Evolutionary conservation across 495 filamentous ascomycete genomes (phyloP).

Genomic region (Xylaria grammica): DNA sequence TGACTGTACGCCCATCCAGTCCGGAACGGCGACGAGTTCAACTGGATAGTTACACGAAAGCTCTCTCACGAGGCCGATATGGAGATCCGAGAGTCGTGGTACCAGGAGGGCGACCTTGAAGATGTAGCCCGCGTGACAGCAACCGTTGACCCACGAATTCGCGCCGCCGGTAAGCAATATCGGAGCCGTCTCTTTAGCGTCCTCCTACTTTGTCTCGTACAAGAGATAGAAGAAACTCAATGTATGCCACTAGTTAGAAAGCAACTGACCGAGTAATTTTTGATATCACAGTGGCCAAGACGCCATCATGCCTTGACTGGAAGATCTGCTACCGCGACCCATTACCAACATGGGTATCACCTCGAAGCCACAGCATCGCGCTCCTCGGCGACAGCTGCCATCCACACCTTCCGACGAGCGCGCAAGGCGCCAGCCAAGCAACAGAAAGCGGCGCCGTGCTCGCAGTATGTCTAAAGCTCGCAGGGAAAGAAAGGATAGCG

Average conservation of each 20-base stretch:
- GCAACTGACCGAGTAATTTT: not conserved
- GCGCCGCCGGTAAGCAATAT: constrained; percentile 33
- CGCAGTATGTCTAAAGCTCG: constrained; percentile 50
- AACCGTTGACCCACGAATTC: constrained; percentile 50
- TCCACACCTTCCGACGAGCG: constrained; percentile 53
- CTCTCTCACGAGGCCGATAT: constrained; percentile 48
- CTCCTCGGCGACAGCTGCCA: constrained; percentile 57
- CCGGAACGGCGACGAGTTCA: constrained; percentile 55
- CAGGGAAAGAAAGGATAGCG: constrained; percentile 48
- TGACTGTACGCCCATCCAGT: constrained; percentile 21
- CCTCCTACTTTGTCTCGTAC: not conserved
- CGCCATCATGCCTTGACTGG: constrained; percentile 56
- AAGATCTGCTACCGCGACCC: constrained; percentile 59
- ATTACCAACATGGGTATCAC: constrained; percentile 53
- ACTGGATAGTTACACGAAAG: constrained; percentile 57
- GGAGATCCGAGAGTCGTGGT: constrained; percentile 57
- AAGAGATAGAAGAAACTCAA: not conserved
- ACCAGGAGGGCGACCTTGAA: constrained; percentile 54
- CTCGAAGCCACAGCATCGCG: constrained; percentile 47
- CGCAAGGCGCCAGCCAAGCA: constrained; percentile 56
- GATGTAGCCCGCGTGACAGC: constrained; percentile 46
- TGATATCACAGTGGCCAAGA: constrained; percentile 44
- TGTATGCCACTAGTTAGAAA: too few species aligned
- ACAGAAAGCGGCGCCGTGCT: constrained; percentile 55
- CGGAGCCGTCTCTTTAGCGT: not conserved